A percentile compares a stretch with the other conserved stretches of the same genome.
These are phyloP conservation scores for Ustilago nuda DNA, from an alignment of 1,284 basidiomycete genomes.

Conservation along the genomic window DNA sequence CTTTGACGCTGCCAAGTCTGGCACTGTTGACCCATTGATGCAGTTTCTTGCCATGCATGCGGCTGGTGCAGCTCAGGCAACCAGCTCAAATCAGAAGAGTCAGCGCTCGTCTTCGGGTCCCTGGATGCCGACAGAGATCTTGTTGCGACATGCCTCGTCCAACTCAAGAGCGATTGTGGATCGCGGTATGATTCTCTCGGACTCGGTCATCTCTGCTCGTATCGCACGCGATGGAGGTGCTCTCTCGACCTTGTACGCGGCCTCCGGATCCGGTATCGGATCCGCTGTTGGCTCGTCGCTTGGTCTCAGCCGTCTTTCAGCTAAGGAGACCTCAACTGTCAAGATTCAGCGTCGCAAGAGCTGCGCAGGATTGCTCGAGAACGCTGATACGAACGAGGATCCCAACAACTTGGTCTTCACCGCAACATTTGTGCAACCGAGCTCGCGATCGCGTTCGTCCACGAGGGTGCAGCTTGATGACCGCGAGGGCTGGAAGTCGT, in stretches of 20 bases:
- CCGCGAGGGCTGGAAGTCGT: conserved; percentile 46
- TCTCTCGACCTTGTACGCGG: conserved; percentile 38
- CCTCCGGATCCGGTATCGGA: conserved; percentile 47
- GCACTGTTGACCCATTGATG: conserved; percentile 42
- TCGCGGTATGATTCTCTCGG: conserved; percentile 65
- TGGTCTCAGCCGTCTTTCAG: conserved; percentile 49
- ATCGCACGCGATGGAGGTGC: conserved; percentile 44
- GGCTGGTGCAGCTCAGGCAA: conserved; percentile 36
- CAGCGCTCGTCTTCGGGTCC: conserved; percentile 35
- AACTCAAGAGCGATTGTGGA: conserved; percentile 61
- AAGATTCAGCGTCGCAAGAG: conserved; percentile 56
- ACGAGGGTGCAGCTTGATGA: conserved; percentile 36
- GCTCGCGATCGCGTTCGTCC: conserved; percentile 41
- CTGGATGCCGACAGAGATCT: conserved; percentile 57
- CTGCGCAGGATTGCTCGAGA: conserved; percentile 49
- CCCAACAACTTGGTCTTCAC: conserved; percentile 45
- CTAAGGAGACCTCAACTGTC: conserved; percentile 55
- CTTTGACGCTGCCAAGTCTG: conserved; percentile 23
- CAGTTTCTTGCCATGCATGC: conserved; percentile 56
- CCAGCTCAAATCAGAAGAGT: conserved; percentile 30
- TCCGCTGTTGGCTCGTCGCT: conserved; percentile 60
- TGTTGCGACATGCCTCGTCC: conserved; percentile 59
- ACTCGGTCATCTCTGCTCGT: conserved; percentile 59
- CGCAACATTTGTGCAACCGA: conserved; percentile 44
- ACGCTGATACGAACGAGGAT: conserved; percentile 36